Conservation (phyloP, 306 rosid species). For the Prunus mongolica region DNA sequence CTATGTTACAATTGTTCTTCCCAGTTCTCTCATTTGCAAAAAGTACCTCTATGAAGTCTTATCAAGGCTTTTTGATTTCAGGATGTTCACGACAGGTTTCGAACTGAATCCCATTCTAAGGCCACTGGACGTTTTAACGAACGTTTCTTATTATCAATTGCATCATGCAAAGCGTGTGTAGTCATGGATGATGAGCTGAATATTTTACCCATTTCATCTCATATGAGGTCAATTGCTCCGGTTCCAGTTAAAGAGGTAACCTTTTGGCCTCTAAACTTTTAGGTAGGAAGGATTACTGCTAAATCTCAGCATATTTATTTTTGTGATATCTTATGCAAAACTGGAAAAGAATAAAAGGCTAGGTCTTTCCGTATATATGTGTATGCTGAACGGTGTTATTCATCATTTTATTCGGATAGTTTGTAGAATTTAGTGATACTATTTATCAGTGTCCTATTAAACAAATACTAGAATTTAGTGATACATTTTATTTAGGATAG, state of each 20-base stretch:
- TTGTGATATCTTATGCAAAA: conserved; percentile 2
- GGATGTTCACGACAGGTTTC: conserved; percentile 93
- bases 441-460: not conserved
- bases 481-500: too few species aligned
- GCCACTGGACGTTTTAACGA: conserved; percentile 88
- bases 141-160: conserved; percentile 85
- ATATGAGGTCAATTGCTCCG: conserved; percentile 65
- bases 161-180: conserved; percentile 82
- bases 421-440: not conserved
- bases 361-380: not conserved
- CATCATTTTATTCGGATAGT: not conserved
- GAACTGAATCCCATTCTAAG: conserved; percentile 89
- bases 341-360: not conserved
- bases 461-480: not conserved
- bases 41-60: not conserved
- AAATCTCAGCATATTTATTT: not conserved
- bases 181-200: conserved; percentile 94
- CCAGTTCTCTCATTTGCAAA: not conserved
- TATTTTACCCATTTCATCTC: conserved; percentile 87
- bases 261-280: conserved; percentile 15
- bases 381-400: not conserved
- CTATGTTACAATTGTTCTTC: not conserved
- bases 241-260: conserved; percentile 74
- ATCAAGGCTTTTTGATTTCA: conserved; percentile 31
- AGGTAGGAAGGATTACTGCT: not conserved